Base-by-base conservation (phyloP, 345 rosid genomes). In the Acer negundo region DNA sequence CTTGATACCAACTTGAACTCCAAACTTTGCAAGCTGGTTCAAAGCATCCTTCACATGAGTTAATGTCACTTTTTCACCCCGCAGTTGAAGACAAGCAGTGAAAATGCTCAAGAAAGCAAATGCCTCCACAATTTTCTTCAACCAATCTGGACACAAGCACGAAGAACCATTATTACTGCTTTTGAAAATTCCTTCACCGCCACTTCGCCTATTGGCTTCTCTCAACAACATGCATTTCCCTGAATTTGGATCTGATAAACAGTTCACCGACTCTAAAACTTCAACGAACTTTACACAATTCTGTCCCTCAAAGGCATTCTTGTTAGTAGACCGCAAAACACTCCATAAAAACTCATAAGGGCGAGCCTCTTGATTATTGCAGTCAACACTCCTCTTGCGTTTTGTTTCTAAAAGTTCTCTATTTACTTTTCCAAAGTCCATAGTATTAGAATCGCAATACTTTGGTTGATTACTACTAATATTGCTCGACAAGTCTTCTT, bases 61-160 rank as follows among this genome's bases (percentile, higher is more conserved):
- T 12, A 82, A 77, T 13, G 83, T 86, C 26, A 93, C 31, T 49
- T 77, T 85, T 17, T 85, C 82, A 73, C 74, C 82, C 67, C 20
- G 81, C 62, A 89, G 73, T 77, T 81, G 85, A 76, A 87, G 75
- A 84, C 82, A 82, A 35, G 86, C 87, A 24, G 86, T 80, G 70
- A 85, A 89, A 49, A 91, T 81, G 68, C 90, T 95, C 78, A 93
- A 51, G 72, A 93, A 86, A 51, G 92, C 79, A 78, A 93, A 90
- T 0, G 92, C 86, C 89, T 88, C 88, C 89, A 93, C 71, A 16
- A 83, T 75, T 82, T 75, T 75, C 83, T 86, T 88, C 91, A 95
- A 82, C 98, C 98, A 93, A 31, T 59, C 80, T 7, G 97, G 98
- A 81, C 98, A 95, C 64, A 77, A 82, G 83, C 98, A 93, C 1